phyloP scores from a whole-genome alignment of 257 asterid species.

The Rehmannia glutinosa region DNA sequence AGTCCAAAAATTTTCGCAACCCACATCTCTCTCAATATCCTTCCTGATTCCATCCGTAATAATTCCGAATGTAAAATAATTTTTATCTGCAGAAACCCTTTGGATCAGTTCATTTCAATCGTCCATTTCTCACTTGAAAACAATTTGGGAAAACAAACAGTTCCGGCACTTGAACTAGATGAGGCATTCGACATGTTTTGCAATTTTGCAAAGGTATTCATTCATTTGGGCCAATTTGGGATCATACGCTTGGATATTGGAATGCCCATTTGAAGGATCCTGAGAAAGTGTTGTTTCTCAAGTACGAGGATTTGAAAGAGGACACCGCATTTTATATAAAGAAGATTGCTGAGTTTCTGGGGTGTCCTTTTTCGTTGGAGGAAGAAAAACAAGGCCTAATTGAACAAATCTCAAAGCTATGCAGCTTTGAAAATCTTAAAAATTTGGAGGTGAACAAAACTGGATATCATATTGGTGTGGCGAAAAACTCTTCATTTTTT shows the following conservation, averaged over 20 bases:
- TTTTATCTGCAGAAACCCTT: too few species aligned
- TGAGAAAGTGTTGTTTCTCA: too few species aligned
- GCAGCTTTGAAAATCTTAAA: not conserved
- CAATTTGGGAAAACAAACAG: not conserved
- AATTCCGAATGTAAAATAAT: too few species aligned
- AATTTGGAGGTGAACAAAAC: not conserved
- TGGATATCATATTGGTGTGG: not conserved
- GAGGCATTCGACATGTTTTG: not conserved
- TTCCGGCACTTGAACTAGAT: not conserved
- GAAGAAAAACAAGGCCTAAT: not conserved
- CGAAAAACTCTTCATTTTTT: not conserved
- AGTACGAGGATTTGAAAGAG: conserved; percentile 5
- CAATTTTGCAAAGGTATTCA: not conserved
- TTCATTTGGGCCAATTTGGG: not conserved
- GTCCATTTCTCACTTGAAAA: not conserved
- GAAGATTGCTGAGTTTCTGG: not conserved
- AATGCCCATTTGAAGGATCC: not conserved
- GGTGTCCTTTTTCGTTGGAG: not conserved
- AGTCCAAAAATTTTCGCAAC: too few species aligned
- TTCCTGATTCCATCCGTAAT: too few species aligned
- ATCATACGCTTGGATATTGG: not conserved
- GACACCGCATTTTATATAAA: not conserved
- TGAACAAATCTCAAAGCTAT: not conserved
- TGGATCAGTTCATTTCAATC: not conserved
- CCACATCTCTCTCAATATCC: too few species aligned